These are phyloP conservation scores for Populus ilicifolia DNA, from an alignment of 345 rosid species.

Conservation along the genomic window DNA sequence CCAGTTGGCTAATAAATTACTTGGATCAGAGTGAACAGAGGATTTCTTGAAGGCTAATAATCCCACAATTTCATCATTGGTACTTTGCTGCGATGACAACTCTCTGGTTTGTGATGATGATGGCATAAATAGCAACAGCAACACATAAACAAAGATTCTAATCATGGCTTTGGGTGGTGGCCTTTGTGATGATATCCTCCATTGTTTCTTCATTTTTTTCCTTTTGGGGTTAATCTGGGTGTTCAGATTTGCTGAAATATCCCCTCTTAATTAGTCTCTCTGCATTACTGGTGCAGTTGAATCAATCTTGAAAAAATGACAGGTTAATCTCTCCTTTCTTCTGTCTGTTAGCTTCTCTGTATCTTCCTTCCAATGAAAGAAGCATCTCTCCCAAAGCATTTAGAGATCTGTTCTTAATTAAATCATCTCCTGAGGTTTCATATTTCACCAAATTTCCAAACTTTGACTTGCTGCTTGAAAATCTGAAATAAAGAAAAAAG, in stretches of 20 bases:
- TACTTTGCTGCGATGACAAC: conserved; percentile 19
- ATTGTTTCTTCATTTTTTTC: conserved; percentile 33
- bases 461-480: neutral
- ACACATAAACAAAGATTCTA: conserved; percentile 13
- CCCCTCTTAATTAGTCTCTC: neutral
- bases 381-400: neutral
- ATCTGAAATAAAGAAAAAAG: conserved; percentile 10
- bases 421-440: neutral
- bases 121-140: conserved; percentile 16
- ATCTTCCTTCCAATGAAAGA: neutral
- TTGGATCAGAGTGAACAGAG: conserved; percentile 64
- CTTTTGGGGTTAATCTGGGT: conserved; percentile 5
- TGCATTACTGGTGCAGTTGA: neutral
- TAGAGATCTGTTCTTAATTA: conserved; percentile 25
- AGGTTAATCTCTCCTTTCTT: neutral
- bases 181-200: conserved; percentile 19
- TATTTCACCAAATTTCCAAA: neutral
- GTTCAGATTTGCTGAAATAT: neutral
- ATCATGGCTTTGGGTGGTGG: neutral
- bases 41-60: conserved; percentile 59
- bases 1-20: conserved; percentile 51
- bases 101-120: conserved; percentile 28
- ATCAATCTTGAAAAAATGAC: neutral
- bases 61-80: conserved; percentile 37
- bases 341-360: neutral